Percentiles rank a stretch among this genome's conserved stretches.
These are phyloP conservation scores for Phytophthora litchii DNA, from an alignment of 352 stramenopile genomes.

Conservation along the genomic window DNA sequence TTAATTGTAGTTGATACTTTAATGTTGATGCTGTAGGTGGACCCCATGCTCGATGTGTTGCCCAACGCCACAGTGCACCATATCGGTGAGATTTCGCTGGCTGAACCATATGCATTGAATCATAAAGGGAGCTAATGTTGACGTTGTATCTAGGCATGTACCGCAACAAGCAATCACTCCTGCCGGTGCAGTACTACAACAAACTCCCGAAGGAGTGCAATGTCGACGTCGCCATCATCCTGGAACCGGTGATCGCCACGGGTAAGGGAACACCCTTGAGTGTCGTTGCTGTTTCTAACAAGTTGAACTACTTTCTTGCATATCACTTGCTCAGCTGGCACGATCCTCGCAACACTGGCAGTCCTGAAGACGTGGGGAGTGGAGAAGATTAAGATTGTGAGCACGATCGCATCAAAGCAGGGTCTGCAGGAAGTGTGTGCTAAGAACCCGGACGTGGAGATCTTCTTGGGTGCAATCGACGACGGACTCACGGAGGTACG, in stretches of 20 bases:
- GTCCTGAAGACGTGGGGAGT: slow-evolving; percentile 97
- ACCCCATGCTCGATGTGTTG: slow-evolving; percentile 97
- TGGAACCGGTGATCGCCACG: slow-evolving; percentile 97
- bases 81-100: slow-evolving; percentile 88
- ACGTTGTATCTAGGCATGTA: slow-evolving; percentile 70
- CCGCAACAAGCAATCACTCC: slow-evolving; percentile 88
- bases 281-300: not conserved
- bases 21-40: slow-evolving; percentile 76
- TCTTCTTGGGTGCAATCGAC: slow-evolving; percentile 81
- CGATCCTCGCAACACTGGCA: slow-evolving; percentile 93
- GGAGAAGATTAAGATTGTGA: slow-evolving; percentile 94
- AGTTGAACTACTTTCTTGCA: no score
- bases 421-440: slow-evolving; percentile 87
- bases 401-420: slow-evolving; percentile 92
- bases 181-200: slow-evolving; percentile 99
- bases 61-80: slow-evolving; percentile 96
- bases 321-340: slow-evolving; percentile 62
- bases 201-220: slow-evolving; percentile 95
- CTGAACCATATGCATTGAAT: slow-evolving; percentile 6
- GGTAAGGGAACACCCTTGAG: slow-evolving; percentile 33
- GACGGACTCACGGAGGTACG: slow-evolving; percentile 73
- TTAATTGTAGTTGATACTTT: not conserved
- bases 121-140: slow-evolving; percentile 2
- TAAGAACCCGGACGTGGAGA: slow-evolving; percentile 81
- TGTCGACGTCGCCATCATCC: slow-evolving; percentile 93